These are phyloP conservation scores for Byssothecium circinans DNA, from an alignment of 2,329 filamentous ascomycete species.

Conservation along the genomic window DNA sequence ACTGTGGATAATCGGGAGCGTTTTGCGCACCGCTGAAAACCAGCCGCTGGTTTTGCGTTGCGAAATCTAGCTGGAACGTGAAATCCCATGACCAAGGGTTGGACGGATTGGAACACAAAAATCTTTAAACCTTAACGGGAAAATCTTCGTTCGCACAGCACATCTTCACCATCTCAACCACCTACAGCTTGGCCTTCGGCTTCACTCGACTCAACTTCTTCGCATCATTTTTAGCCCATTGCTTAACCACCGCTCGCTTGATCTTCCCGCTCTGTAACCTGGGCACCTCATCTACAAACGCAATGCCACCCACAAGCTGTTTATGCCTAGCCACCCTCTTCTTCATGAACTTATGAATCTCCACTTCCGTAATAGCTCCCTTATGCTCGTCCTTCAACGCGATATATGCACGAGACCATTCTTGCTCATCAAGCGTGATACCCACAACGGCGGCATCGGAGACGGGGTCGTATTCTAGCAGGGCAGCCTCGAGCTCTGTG, in stretches of 20 bases:
- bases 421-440: slow-evolving; percentile 53
- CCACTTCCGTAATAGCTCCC: slow-evolving; percentile 28
- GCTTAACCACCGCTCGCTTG: slow-evolving; percentile 57
- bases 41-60: too few relatives aligned
- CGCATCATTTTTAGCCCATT: slow-evolving; percentile 60
- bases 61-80: slow-evolving; percentile 6
- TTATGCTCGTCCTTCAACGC: slow-evolving; percentile 52
- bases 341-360: slow-evolving; percentile 45
- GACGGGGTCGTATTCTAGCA: slow-evolving; percentile 56
- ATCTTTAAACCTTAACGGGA: too few relatives aligned
- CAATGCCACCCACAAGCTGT: slow-evolving; percentile 54
- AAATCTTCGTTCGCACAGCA: too few relatives aligned
- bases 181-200: slow-evolving; percentile 28
- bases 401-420: slow-evolving; percentile 59
- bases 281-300: slow-evolving; percentile 60
- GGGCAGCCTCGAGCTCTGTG: slow-evolving; percentile 51
- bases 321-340: slow-evolving; percentile 56
- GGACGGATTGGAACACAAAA: too few relatives aligned
- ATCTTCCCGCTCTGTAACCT: slow-evolving; percentile 63
- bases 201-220: slow-evolving; percentile 28
- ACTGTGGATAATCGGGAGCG: too few relatives aligned
- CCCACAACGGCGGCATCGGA: slow-evolving; percentile 60
- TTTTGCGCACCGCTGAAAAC: too few relatives aligned
- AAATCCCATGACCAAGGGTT: too few relatives aligned
- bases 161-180: not conserved